Conservation (phyloP, 2,329 filamentous ascomycete species). For the Thermothelomyces thermophilus region DNA sequence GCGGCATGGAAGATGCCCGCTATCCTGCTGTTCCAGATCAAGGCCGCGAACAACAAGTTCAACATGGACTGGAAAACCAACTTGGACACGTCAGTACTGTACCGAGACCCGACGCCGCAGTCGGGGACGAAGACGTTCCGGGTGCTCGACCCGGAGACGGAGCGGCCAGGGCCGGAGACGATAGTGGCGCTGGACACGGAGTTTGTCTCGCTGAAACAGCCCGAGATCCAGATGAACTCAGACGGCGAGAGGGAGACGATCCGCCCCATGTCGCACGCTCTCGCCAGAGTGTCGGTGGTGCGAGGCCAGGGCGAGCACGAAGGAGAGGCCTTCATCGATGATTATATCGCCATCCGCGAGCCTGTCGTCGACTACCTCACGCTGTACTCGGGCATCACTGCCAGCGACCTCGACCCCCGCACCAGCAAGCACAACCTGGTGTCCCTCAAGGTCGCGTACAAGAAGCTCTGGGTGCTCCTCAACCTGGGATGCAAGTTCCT, state of each 20-base stretch:
- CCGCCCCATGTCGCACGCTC: constrained; percentile 78
- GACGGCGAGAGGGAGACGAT: constrained; percentile 90
- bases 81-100: constrained; percentile 79
- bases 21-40: constrained; percentile 79
- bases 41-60: constrained; percentile 70
- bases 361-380: constrained; percentile 94
- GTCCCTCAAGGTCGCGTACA: constrained; percentile 85
- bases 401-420: constrained; percentile 74
- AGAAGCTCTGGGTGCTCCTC: constrained; percentile 93
- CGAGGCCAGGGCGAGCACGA: constrained; percentile 72
- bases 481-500: constrained; percentile 93
- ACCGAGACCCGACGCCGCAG: constrained; percentile 52
- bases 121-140: constrained; percentile 50
- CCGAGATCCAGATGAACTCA: constrained; percentile 93
- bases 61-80: constrained; percentile 80
- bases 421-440: constrained; percentile 78
- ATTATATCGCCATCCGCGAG: constrained; percentile 90
- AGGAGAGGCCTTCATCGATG: constrained; percentile 87
- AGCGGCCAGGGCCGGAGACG: constrained; percentile 63
- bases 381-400: constrained; percentile 83
- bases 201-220: constrained; percentile 86
- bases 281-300: constrained; percentile 89
- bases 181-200: constrained; percentile 91
- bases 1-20: constrained; percentile 89
- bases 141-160: constrained; percentile 49